These are phyloP conservation scores for Cryptococcus sp. DNA, from an alignment of 1,284 basidiomycete genomes.

Conservation along the genomic window DNA sequence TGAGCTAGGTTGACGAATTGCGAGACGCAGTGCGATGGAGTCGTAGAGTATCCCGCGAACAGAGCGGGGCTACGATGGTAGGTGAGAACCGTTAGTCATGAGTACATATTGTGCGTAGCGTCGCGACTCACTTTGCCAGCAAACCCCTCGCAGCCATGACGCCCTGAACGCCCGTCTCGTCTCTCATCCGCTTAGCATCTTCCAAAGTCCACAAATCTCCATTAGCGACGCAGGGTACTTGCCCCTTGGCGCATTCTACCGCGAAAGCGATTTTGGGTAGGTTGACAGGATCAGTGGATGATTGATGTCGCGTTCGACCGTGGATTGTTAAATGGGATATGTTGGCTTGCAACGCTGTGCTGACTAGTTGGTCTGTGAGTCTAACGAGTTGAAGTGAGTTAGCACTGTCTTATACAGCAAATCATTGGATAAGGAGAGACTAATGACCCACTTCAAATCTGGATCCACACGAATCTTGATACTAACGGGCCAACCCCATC, in stretches of 20 bases:
- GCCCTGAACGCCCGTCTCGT: conserved; percentile 56
- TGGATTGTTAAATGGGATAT: conserved; percentile 59
- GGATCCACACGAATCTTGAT: conserved; percentile 63
- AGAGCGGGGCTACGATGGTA: conserved; percentile 52
- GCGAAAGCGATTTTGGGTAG: conserved; percentile 59
- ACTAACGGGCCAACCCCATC: conserved; percentile 59
- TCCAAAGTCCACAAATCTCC: conserved; percentile 60
- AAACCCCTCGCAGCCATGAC: conserved; percentile 64
- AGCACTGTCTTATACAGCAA: not conserved
- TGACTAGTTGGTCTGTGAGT: conserved; percentile 58
- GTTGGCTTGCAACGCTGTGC: conserved; percentile 50
- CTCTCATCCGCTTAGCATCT: conserved; percentile 56
- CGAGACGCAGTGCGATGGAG: conserved; percentile 57
- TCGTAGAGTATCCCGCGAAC: conserved; percentile 58
- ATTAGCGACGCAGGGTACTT: conserved; percentile 61
- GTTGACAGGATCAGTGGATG: conserved; percentile 58
- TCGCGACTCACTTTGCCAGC: conserved; percentile 60
- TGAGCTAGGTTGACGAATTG: conserved; percentile 57
- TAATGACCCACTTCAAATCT: conserved; percentile 54
- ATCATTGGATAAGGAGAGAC: not conserved
- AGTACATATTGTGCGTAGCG: not conserved
- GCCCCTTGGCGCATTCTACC: conserved; percentile 56
- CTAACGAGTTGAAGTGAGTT: conserved; percentile 24
- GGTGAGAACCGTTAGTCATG: not conserved
- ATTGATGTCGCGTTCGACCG: conserved; percentile 61